phyloP scores from a whole-genome alignment of 441 rosid genomes.

The Euphorbia schlechtendalii region DNA sequence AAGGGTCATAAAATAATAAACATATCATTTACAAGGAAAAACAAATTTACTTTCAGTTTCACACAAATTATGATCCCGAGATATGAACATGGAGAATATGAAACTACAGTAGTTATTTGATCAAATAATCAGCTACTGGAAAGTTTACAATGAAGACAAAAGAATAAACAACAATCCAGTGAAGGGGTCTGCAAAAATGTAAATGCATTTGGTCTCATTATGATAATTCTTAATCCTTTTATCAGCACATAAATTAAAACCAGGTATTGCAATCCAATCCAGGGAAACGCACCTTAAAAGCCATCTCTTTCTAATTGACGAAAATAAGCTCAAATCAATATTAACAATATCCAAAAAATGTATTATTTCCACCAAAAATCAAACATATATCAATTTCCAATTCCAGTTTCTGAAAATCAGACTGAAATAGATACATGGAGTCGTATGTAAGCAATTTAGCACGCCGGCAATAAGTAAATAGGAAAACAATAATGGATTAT shows the following conservation, averaged over 20 bases:
- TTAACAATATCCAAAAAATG: not conserved
- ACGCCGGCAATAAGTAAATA: not conserved
- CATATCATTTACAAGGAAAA: not conserved
- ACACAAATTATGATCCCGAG: not conserved
- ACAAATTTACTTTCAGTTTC: not conserved
- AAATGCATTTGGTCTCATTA: not conserved
- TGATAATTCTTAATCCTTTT: not conserved
- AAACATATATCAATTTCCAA: not conserved
- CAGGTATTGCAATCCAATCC: constrained; percentile 9
- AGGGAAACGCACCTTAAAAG: not conserved
- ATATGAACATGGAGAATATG: not conserved
- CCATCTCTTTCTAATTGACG: too few species aligned
- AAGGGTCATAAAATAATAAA: not conserved
- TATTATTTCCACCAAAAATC: not conserved
- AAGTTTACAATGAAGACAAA: not conserved
- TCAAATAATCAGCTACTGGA: not conserved
- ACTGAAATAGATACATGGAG: not conserved
- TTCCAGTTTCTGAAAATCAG: not conserved
- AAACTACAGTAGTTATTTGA: not conserved
- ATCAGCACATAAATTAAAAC: not conserved
- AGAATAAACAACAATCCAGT: not conserved
- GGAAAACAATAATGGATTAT: not conserved
- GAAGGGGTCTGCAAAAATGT: not conserved
- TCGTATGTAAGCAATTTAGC: not conserved
- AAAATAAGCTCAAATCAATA: not conserved